Conservation (phyloP, 768 basidiomycete genomes). For the Trametes meyenii region DNA sequence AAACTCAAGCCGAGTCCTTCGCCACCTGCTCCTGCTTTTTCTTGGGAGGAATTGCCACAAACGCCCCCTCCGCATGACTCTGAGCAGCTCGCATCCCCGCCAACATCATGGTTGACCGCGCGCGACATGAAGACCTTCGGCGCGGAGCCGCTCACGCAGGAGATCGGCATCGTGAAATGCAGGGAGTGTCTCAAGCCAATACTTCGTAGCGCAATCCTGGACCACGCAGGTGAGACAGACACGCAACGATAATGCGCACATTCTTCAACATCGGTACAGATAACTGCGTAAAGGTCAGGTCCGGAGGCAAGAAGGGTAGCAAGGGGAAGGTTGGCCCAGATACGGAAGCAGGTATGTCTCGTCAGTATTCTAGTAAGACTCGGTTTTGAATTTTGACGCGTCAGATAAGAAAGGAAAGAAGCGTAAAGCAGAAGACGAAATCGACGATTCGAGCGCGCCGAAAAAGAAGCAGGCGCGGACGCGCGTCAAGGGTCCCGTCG, state of each 20-base stretch:
- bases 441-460: conserved; percentile 63
- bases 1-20: conserved; percentile 43
- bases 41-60: conserved; percentile 54
- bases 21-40: conserved; percentile 56
- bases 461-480: conserved; percentile 78
- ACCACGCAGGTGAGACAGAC: conserved; percentile 68
- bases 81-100: conserved; percentile 60
- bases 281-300: conserved; percentile 62
- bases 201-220: conserved; percentile 69
- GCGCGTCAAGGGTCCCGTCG: conserved; percentile 81
- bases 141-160: conserved; percentile 66
- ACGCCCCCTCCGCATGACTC: conserved; percentile 40
- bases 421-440: conserved; percentile 79
- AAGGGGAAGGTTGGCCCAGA: conserved; percentile 55
- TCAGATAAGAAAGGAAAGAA: conserved; percentile 66
- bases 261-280: conserved; percentile 39
- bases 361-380: background rate
- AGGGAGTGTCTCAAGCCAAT: conserved; percentile 82
- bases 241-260: background rate
- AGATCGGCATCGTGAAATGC: conserved; percentile 71
- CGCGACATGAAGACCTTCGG: conserved; percentile 90
- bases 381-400: conserved; percentile 7
- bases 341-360: conserved; percentile 42
- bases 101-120: conserved; percentile 83
- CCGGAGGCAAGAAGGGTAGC: conserved; percentile 53